Evolutionary conservation across 208 protist genomes (phyloP).

Genomic region (Trypanosomatidae sp.): DNA sequence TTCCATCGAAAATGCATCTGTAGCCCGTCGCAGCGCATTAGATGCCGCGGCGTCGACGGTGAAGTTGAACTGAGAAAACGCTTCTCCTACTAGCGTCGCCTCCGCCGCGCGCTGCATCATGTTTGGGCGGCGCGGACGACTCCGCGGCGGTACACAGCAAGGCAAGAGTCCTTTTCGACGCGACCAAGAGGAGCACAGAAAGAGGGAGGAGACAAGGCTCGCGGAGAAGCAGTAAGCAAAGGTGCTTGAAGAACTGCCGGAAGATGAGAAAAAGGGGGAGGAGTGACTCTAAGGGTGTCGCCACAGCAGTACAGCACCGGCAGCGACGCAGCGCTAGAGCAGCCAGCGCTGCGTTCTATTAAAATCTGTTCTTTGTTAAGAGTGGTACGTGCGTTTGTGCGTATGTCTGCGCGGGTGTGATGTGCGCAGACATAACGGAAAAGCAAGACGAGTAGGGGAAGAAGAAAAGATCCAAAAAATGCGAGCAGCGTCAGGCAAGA

Average conservation of each 20-base stretch:
- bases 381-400: not conserved
- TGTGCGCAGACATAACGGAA: not conserved
- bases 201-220: not conserved
- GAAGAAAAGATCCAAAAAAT: not conserved
- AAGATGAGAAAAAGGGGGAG: not conserved
- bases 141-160: not conserved
- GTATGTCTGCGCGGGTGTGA: not conserved
- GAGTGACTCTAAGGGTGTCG: not conserved
- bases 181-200: not conserved
- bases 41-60: conserved; percentile 11
- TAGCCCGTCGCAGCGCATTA: conserved; percentile 12
- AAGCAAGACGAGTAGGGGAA: not conserved
- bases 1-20: conserved; percentile 22
- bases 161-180: not conserved
- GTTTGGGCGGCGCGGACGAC: not conserved
- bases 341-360: not conserved
- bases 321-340: not conserved
- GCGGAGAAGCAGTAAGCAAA: not conserved
- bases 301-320: not conserved
- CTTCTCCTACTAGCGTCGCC: not conserved
- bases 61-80: not conserved
- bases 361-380: not conserved
- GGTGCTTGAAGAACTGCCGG: not conserved
- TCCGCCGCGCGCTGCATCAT: not conserved
- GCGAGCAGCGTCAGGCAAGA: not conserved